Evolutionary conservation across 2,329 filamentous ascomycete species (phyloP).

Genomic region (Grosmannia huntii): DNA sequence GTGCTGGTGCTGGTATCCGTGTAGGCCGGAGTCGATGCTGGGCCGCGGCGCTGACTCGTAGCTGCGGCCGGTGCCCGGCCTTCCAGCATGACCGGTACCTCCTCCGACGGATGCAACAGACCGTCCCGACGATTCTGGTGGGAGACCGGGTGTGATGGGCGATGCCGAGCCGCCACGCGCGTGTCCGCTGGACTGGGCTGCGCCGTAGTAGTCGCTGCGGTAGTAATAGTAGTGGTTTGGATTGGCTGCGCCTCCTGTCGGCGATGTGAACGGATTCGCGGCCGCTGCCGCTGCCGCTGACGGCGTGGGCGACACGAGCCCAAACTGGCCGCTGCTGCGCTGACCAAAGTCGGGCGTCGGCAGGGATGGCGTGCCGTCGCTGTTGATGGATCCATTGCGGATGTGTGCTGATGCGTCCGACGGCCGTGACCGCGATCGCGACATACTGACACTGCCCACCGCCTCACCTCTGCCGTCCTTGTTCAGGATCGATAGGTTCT

Average conservation of each 20-base stretch:
- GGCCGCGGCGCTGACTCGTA: conserved; percentile 31
- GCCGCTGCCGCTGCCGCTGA: background rate
- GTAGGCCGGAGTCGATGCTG: conserved; percentile 11
- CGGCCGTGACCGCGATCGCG: conserved; percentile 34
- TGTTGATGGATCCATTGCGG: conserved; percentile 48
- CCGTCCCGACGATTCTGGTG: conserved; percentile 20
- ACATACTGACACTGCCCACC: conserved; percentile 18
- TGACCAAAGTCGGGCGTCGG: conserved; percentile 54
- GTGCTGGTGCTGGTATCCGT: conserved; percentile 41
- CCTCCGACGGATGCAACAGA: conserved; percentile 28
- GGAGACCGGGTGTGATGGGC: conserved; percentile 41
- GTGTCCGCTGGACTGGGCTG: conserved; percentile 21
- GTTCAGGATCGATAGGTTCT: conserved; percentile 59
- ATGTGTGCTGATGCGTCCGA: conserved; percentile 36
- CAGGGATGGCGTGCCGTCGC: conserved; percentile 48
- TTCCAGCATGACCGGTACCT: conserved; percentile 17
- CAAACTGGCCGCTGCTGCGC: conserved; percentile 55
- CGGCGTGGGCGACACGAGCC: conserved; percentile 28
- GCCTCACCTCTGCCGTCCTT: conserved; percentile 36
- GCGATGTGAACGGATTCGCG: background rate
- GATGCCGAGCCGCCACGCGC: conserved; percentile 29
- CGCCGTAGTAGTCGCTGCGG: conserved; percentile 36
- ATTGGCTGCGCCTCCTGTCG: background rate
- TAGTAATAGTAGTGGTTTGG: conserved; percentile 33
- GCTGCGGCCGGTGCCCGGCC: conserved; percentile 49